Percentiles rank a stretch among this genome's conserved stretches.
phyloP scores from a whole-genome alignment of 305 asterid genomes.

The Fraxinus dipetala region DNA sequence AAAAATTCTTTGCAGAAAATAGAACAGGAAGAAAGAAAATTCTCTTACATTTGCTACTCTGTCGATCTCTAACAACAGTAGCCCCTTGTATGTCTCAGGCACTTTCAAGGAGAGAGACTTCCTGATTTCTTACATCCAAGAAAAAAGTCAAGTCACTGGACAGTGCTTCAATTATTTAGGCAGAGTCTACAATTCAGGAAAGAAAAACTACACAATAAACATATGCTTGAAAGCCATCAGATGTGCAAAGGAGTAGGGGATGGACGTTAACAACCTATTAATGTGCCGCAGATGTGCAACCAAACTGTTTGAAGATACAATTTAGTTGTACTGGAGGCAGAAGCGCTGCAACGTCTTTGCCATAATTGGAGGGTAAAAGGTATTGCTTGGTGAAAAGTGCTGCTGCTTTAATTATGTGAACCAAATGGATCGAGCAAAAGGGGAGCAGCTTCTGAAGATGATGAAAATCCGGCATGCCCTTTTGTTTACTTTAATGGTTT shows the following conservation, averaged over 20 bases:
- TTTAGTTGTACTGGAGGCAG: not conserved
- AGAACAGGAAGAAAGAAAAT: conserved; percentile 7
- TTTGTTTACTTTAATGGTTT: not conserved
- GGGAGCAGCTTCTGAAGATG: not conserved
- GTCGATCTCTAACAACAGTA: conserved; percentile 73
- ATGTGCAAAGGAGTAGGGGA: not conserved
- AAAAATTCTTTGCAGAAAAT: not conserved
- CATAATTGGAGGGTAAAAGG: not conserved
- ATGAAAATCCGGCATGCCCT: not conserved
- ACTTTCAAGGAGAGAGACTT: conserved; percentile 76
- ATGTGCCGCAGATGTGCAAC: no score
- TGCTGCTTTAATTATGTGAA: not conserved
- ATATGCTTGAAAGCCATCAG: not conserved
- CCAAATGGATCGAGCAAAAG: not conserved
- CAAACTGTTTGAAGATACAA: not conserved
- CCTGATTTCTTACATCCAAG: conserved; percentile 72
- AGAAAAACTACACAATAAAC: not conserved
- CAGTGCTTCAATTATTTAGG: not conserved
- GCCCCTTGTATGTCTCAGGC: conserved; percentile 74
- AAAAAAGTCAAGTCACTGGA: conserved; percentile 29
- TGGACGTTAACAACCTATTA: not conserved
- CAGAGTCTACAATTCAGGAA: not conserved
- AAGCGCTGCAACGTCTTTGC: not conserved
- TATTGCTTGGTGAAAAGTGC: not conserved
- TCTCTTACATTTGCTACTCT: conserved; percentile 80